These are phyloP conservation scores for Epichloe festucae DNA, from an alignment of 2,329 filamentous ascomycete species.

Conservation along the genomic window DNA sequence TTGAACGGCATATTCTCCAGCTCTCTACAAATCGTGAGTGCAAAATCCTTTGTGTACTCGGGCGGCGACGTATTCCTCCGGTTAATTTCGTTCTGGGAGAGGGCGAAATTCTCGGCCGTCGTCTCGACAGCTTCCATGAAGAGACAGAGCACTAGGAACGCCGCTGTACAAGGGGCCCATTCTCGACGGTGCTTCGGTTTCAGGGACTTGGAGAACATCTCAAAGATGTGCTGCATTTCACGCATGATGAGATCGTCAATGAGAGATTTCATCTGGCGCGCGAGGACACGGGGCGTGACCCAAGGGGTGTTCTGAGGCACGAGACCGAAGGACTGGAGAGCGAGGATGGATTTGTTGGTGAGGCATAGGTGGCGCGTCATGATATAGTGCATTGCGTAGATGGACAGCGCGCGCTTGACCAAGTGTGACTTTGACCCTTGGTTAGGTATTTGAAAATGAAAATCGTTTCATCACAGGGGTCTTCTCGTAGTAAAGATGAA, in stretches of 20 bases:
- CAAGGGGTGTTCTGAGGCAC: constrained; percentile 30
- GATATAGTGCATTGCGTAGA: constrained; percentile 45
- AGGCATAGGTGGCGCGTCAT: constrained; percentile 42
- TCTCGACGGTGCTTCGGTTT: constrained; percentile 39
- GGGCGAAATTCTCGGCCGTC: constrained; percentile 37
- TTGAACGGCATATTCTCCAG: constrained; percentile 47
- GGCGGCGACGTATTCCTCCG: constrained; percentile 24
- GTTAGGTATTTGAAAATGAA: not conserved
- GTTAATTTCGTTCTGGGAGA: constrained; percentile 37
- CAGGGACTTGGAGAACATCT: constrained; percentile 37
- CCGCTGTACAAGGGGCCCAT: constrained; percentile 44
- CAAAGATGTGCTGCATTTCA: constrained; percentile 39
- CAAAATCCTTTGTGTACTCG: constrained; percentile 27
- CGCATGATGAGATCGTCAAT: constrained; percentile 40
- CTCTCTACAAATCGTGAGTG: constrained; percentile 33
- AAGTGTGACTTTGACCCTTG: constrained; percentile 26
- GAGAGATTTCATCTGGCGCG: constrained; percentile 43
- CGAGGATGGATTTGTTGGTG: constrained; percentile 29
- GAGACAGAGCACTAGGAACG: constrained; percentile 43
- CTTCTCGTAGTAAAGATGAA: not conserved
- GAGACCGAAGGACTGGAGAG: constrained; percentile 27
- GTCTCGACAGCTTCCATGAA: constrained; percentile 46
- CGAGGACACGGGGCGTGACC: constrained; percentile 40
- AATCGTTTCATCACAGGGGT: not conserved
- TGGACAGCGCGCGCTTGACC: constrained; percentile 38